phyloP scores from a whole-genome alignment of 768 basidiomycete genomes.

The Rossbeevera mucosa region DNA sequence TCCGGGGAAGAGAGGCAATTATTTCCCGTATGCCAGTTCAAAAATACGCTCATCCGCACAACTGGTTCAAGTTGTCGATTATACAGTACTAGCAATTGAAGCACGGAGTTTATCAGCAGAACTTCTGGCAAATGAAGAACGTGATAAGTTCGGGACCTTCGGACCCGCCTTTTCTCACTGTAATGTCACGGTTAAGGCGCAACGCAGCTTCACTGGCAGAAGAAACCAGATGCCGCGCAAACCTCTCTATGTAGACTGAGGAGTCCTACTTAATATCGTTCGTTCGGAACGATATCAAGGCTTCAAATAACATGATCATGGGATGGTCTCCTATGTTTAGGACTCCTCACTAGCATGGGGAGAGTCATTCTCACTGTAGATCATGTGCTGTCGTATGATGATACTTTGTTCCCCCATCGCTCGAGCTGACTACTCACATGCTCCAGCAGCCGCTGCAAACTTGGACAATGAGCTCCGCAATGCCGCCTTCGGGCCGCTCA shows the following conservation, averaged over 20 bases:
- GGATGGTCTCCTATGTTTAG: conserved; percentile 8
- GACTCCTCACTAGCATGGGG: not conserved
- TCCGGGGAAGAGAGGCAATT: not conserved
- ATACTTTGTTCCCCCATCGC: not conserved
- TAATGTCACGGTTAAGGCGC: not conserved
- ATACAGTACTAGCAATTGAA: too few relatives aligned
- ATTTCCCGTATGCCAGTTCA: not conserved
- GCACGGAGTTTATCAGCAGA: too few relatives aligned
- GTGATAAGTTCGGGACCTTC: not conserved
- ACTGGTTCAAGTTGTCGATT: not conserved
- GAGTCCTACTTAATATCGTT: not conserved
- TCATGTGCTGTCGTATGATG: not conserved
- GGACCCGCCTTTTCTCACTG: not conserved
- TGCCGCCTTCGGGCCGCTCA: not conserved
- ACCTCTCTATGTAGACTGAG: not conserved
- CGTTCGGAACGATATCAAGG: not conserved
- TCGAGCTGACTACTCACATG: conserved; percentile 1
- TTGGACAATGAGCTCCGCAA: not conserved
- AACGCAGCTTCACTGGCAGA: not conserved
- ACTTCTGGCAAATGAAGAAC: not conserved
- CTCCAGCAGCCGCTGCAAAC: not conserved
- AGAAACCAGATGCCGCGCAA: not conserved
- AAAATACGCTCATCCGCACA: not conserved
- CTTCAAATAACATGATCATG: not conserved
- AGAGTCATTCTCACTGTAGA: conserved; percentile 1